Base-by-base conservation (phyloP, 352 stramenopile species). In the Globisporangium viniferum region DNA sequence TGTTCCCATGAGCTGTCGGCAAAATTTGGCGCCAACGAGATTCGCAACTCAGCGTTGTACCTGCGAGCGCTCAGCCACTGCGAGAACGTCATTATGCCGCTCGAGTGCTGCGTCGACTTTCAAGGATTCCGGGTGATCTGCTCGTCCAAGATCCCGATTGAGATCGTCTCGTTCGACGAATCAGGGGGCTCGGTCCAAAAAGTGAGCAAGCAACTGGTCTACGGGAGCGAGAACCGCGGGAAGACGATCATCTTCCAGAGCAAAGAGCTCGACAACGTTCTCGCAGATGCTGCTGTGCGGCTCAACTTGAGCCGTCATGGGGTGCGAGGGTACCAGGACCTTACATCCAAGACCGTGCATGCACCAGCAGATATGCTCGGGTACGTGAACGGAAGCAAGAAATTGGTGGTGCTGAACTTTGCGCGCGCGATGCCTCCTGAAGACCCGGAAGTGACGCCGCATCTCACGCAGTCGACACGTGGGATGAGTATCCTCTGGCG, bases 401-500 rank as follows among this genome's bases (percentile, higher is more conserved):
- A 70, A 58, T 93, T 86, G 69, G 86, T 76, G 7, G 60, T 98
- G 5, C 49, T 96, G 2, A 90, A 97, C 46, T 98, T 97, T 70
- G 81, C 86, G 7, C 74, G 91, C 9, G 78, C 77, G 2, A 96
- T 98, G 76, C 94, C 94, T 3, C 78, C 83, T 5, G 93, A 98
- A 81, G 88, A 97, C 66, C 90, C 93, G 0, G 78, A 88, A 36
- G 64, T 82, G 8, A 97, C 91, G 1, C 66, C 67, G 5, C 91
- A 98, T 61, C 68, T 98, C 20, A 61, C 81, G 36, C 66, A 76
- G 33, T 93, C 90, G 5, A 91, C 91, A 3, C 73, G 93, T 6
- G 86, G 88, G 2, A 91, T 98, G 79, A 93, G 77, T 56, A 97
- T 98, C 22, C 72, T 98, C n/a, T 98, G 92, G 91, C 80, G 94